These are phyloP conservation scores for Hypoxylon lenormandii DNA, from an alignment of 495 filamentous ascomycete genomes.

Conservation along the genomic window DNA sequence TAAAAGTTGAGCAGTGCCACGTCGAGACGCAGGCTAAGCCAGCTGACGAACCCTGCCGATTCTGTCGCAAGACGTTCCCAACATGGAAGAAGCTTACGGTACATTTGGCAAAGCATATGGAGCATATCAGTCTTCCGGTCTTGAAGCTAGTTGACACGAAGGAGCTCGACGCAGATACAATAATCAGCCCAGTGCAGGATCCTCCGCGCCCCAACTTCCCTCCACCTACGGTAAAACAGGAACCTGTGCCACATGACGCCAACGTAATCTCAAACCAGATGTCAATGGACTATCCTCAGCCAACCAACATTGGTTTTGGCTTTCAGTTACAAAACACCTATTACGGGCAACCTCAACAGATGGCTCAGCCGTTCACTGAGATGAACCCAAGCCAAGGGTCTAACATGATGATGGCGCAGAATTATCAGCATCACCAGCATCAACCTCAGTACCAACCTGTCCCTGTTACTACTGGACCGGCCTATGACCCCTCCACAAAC, in stretches of 20 bases:
- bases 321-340: conserved; percentile 31
- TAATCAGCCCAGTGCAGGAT: conserved; percentile 73
- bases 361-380: conserved; percentile 29
- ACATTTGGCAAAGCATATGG: conserved; percentile 97
- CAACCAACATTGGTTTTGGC: conserved; percentile 32
- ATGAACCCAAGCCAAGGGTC: conserved; percentile 34
- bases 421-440: conserved; percentile 40
- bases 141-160: conserved; percentile 75
- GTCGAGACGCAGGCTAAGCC: conserved; percentile 74
- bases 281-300: conserved; percentile 37
- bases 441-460: conserved; percentile 43
- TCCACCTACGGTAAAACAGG: conserved; percentile 52
- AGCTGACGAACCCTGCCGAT: conserved; percentile 85
- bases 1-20: conserved; percentile 82
- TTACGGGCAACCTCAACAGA: conserved; percentile 33
- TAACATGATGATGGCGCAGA: conserved; percentile 41
- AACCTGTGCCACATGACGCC: conserved; percentile 43
- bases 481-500: conserved; percentile 21
- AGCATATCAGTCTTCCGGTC: conserved; percentile 88
- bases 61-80: conserved; percentile 83
- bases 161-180: conserved; percentile 68
- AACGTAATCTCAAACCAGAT: conserved; percentile 13
- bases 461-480: conserved; percentile 38
- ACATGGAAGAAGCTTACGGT: conserved; percentile 96
- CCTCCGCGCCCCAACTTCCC: conserved; percentile 58